phyloP scores from a whole-genome alignment of 306 rosid genomes.

The Cicer pinnatifidum region DNA sequence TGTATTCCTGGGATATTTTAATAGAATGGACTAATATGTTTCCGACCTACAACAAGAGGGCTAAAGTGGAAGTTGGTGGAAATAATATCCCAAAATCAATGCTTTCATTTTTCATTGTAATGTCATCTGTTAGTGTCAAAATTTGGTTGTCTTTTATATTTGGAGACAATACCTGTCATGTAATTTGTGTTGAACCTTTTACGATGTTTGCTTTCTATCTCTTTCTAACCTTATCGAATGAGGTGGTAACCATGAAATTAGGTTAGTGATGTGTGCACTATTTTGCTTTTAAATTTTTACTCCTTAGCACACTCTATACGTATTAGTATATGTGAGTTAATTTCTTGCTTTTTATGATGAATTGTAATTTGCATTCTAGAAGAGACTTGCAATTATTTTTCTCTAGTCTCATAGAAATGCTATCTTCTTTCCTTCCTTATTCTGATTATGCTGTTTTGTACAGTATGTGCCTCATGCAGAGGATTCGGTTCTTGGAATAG shows the following conservation, averaged over 20 bases:
- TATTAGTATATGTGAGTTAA: background rate
- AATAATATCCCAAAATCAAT: slow-evolving; percentile 28
- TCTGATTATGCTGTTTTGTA: slow-evolving; percentile 37
- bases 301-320: background rate
- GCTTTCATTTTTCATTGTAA: slow-evolving; percentile 19
- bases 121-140: slow-evolving; percentile 20
- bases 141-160: slow-evolving; percentile 12
- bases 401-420: background rate
- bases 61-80: slow-evolving; percentile 33
- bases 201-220: slow-evolving; percentile 10
- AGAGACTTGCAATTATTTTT: slow-evolving; percentile 18
- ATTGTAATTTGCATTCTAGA: slow-evolving; percentile 31
- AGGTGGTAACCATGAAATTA: slow-evolving; percentile 13
- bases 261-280: slow-evolving; percentile 11
- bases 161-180: slow-evolving; percentile 16
- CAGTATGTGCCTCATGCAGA: slow-evolving; percentile 89
- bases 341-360: slow-evolving; percentile 8
- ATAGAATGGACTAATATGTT: slow-evolving; percentile 9
- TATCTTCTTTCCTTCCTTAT: background rate
- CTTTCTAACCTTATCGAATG: slow-evolving; percentile 4
- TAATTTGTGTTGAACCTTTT: slow-evolving; percentile 1
- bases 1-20: slow-evolving; percentile 7
- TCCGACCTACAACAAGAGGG: slow-evolving; percentile 18
- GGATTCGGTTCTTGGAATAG: slow-evolving; percentile 90
- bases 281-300: background rate